These are phyloP conservation scores for Geotrichum aggregatum DNA, from an alignment of 1,139 yeast genomes.

Conservation along the genomic window DNA sequence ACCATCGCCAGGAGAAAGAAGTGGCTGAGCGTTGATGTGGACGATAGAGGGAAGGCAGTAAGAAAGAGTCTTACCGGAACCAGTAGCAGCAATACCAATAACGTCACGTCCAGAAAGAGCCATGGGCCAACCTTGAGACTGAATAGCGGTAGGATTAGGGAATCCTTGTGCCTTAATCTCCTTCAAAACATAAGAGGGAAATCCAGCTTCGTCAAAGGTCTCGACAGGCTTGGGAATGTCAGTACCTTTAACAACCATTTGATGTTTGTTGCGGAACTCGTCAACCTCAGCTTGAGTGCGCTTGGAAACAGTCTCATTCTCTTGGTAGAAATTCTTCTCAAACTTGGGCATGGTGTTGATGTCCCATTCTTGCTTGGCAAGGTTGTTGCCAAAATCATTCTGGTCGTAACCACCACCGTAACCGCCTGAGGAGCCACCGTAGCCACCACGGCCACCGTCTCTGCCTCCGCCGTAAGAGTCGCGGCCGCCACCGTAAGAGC, in stretches of 20 bases:
- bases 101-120: constrained; percentile 97
- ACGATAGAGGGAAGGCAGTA: constrained; percentile 96
- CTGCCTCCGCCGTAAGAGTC: constrained; percentile 14
- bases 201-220: constrained; percentile 90
- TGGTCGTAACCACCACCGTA: constrained; percentile 36
- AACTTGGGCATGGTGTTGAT: constrained; percentile 73
- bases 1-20: constrained; percentile 89
- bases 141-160: constrained; percentile 91
- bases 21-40: constrained; percentile 96
- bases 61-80: constrained; percentile 96
- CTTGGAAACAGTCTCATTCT: constrained; percentile 69
- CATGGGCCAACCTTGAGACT: constrained; percentile 99
- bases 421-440: constrained; percentile 25
- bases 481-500: constrained; percentile 7
- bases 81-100: constrained; percentile 98
- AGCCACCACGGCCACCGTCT: constrained; percentile 24
- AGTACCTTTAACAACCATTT: constrained; percentile 78
- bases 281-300: constrained; percentile 71
- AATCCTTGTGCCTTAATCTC: constrained; percentile 93
- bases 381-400: constrained; percentile 53
- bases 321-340: constrained; percentile 91
- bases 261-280: constrained; percentile 73
- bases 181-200: constrained; percentile 85
- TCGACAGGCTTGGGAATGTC: constrained; percentile 95
- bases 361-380: constrained; percentile 76